Base-by-base conservation (phyloP, 2,329 filamentous ascomycete genomes). In the Aspergillus brunneoviolaceus region DNA sequence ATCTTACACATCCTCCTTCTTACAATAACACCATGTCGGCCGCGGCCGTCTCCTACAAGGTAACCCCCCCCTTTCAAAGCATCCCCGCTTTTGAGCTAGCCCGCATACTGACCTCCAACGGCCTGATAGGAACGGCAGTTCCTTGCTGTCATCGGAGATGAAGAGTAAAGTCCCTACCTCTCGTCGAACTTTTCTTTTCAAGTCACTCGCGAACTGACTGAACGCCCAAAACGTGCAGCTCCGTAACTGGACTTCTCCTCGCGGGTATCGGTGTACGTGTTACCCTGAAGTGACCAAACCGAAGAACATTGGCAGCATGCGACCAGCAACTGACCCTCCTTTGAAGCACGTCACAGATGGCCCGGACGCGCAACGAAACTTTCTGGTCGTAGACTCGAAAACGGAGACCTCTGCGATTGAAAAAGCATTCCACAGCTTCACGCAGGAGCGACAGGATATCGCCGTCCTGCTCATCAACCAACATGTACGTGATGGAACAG, bases 401-500 rank as follows among this genome's bases (percentile, higher is more conserved):
- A 99, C 94, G 42, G 92, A 97, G 67, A 95, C 85, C 56, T 82
- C 90, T 3, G 83, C 90, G 59, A 97, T 99, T 72, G 95, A 98
- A 78, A 85, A 88, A 39, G 89, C 93, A 10, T 99, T 99, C 75
- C 89, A 96, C 65, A 85, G 84, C 67, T 98, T 97, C 77, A 96
- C 92, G 9, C 86, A 87, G 59, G 86, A 95, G 77, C 85, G 95
- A 74, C 98, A 98, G 78, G 95, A 99, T 74, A 97, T 99, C 75
- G 95, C 92, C 29, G 96, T 99, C 70, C 78, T 99, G 62, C 81
- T 99, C 67, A 98, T 99, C 78, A 99, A 99, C 77, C 95, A 99
- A 79, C 95, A 99, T 80, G 94, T 97, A 79, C 61, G 84, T 55
- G 42, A 12, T 14, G 14, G 29, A 7, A 25, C n/a, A 16, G 35